These are phyloP conservation scores for Berberis thunbergii DNA, from an alignment of 164 flowering plant genomes.

Conservation along the genomic window DNA sequence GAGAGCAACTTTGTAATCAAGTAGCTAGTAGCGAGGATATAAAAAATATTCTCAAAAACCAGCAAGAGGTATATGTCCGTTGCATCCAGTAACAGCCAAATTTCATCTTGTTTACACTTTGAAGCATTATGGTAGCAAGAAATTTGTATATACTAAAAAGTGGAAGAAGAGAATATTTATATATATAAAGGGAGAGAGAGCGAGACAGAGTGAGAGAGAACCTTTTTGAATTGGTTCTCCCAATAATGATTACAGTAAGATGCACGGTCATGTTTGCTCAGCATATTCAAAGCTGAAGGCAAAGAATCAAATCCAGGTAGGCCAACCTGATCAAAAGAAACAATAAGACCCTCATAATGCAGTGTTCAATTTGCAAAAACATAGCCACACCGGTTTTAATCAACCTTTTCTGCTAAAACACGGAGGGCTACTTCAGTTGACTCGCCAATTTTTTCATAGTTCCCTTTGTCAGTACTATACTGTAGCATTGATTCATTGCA, in stretches of 20 bases:
- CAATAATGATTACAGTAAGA: slow-evolving; percentile 94
- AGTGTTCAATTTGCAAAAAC: not conserved
- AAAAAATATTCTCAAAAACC: no score
- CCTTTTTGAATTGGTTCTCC: slow-evolving; percentile 96
- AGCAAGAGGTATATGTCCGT: no score
- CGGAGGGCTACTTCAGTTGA: slow-evolving; percentile 99
- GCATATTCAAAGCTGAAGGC: slow-evolving; percentile 87
- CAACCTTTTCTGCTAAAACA: slow-evolving; percentile 90
- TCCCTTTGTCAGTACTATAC: slow-evolving; percentile 83
- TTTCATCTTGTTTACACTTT: no score
- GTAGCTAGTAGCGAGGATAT: no score
- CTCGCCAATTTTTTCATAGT: slow-evolving; percentile 92
- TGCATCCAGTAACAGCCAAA: no score
- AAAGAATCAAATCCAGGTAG: slow-evolving; percentile 98
- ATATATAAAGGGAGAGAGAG: not conserved
- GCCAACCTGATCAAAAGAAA: slow-evolving; percentile 54
- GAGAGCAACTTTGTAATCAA: no score
- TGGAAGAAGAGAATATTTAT: not conserved
- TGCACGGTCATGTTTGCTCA: slow-evolving; percentile 96
- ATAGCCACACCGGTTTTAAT: not conserved
- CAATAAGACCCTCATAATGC: not conserved
- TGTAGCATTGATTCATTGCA: slow-evolving; percentile 92
- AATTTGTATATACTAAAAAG: no score
- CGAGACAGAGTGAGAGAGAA: slow-evolving; percentile 12
- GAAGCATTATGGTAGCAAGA: no score